A percentile compares a stretch with the other conserved stretches of the same genome.
Evolutionary conservation across 2,329 filamentous ascomycete genomes (phyloP).

Genomic region (Penicillium olsonii): DNA sequence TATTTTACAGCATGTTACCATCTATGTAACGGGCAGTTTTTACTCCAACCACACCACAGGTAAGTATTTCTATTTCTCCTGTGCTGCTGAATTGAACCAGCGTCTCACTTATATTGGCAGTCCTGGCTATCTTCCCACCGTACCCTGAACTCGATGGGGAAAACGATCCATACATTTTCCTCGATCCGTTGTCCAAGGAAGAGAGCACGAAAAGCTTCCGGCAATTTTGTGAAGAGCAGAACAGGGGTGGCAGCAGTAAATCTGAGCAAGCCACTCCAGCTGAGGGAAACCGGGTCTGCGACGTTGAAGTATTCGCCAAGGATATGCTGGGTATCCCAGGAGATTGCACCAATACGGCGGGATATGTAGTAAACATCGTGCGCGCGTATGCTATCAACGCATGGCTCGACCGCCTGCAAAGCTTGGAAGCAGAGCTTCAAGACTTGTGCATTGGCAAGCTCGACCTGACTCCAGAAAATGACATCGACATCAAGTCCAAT

Average conservation of each 20-base stretch:
- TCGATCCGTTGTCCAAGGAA: not conserved
- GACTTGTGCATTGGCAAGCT: not conserved
- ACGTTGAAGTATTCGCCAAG: not conserved
- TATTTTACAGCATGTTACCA: not conserved
- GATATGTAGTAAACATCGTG: not conserved
- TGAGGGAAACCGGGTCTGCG: not conserved
- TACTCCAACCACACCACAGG: too few relatives aligned
- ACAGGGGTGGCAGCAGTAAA: not conserved
- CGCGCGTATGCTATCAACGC: not conserved
- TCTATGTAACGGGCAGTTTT: not conserved
- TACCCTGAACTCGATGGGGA: not conserved
- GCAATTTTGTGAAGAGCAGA: not conserved
- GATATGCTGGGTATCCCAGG: not conserved
- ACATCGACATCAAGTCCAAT: not conserved
- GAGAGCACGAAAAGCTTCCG: not conserved
- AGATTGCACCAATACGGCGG: not conserved
- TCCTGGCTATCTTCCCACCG: not conserved
- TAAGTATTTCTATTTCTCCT: too few relatives aligned
- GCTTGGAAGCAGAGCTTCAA: not conserved
- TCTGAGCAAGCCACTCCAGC: not conserved
- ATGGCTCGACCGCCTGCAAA: not conserved
- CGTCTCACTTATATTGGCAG: not conserved
- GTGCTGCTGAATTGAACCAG: not conserved
- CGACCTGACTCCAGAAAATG: not conserved
- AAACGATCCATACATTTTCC: not conserved